phyloP scores from a whole-genome alignment of 257 asterid genomes.

The Forsythia viridissima region DNA sequence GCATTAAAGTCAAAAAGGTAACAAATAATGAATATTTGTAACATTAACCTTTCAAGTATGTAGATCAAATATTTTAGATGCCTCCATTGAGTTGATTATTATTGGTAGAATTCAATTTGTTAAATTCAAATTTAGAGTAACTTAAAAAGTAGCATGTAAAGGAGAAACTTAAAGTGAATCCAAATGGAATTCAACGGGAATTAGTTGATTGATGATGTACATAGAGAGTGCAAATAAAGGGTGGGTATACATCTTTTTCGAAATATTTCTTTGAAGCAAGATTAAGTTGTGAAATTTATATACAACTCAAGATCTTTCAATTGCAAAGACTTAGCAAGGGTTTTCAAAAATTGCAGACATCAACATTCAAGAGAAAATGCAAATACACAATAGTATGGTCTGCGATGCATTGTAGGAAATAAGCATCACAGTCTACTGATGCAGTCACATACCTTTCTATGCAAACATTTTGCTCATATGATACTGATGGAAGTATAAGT shows the following conservation, averaged over 20 bases:
- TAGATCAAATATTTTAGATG: neutral
- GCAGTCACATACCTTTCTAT: neutral
- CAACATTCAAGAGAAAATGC: neutral
- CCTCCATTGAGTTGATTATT: neutral
- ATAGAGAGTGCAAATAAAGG: neutral
- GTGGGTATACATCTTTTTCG: neutral
- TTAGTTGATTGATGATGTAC: neutral
- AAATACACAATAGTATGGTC: neutral
- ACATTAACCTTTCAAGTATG: neutral
- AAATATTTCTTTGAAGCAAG: neutral
- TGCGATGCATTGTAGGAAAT: neutral
- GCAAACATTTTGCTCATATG: neutral
- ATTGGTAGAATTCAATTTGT: neutral
- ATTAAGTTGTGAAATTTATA: neutral
- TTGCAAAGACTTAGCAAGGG: neutral
- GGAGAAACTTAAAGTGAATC: neutral
- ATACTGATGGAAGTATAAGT: neutral
- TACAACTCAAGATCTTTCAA: neutral
- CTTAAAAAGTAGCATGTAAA: neutral
- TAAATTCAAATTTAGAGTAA: neutral
- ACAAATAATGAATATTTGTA: neutral
- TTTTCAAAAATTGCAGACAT: neutral
- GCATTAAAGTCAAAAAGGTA: neutral
- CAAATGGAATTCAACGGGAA: neutral
- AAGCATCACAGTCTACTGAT: neutral